These are phyloP conservation scores for Bryoerythrophyllum caledonicum DNA, from an alignment of 225 moss, liverwort and hornwort species.

Conservation along the genomic window DNA sequence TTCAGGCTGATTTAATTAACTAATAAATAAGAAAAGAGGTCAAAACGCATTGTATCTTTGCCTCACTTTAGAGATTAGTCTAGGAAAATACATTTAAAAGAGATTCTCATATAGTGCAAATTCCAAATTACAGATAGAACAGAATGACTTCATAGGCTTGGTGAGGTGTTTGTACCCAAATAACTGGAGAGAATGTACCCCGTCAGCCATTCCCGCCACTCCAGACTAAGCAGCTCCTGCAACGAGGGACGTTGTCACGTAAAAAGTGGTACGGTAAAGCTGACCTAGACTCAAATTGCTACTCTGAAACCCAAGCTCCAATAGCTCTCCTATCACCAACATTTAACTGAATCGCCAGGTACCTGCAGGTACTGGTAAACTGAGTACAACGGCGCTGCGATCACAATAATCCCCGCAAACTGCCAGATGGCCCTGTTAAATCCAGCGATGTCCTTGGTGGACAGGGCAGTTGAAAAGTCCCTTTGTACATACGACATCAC, in stretches of 20 bases:
- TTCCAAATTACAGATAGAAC: neutral
- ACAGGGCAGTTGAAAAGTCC: slow-evolving; percentile 78
- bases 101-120: neutral
- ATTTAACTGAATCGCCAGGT: neutral
- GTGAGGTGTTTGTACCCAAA: slow-evolving; percentile 47
- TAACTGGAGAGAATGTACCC: slow-evolving; percentile 64
- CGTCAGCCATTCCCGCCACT: slow-evolving; percentile 76
- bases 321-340: neutral
- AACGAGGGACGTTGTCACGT: slow-evolving; percentile 7
- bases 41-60: too few species aligned
- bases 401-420: slow-evolving; percentile 57
- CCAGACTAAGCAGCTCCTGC: slow-evolving; percentile 67
- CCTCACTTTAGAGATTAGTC: too few species aligned
- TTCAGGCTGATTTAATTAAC: too few species aligned
- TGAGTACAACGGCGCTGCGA: slow-evolving; percentile 68
- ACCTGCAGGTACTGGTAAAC: slow-evolving; percentile 69
- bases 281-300: neutral
- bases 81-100: neutral
- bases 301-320: neutral
- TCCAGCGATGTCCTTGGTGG: slow-evolving; percentile 62
- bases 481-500: slow-evolving; percentile 73
- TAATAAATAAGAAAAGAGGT: too few species aligned
- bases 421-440: slow-evolving; percentile 60
- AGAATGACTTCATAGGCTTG: neutral
- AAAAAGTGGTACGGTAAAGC: neutral